Base-by-base conservation (phyloP, 306 rosid species). In the Prunus davidiana region DNA sequence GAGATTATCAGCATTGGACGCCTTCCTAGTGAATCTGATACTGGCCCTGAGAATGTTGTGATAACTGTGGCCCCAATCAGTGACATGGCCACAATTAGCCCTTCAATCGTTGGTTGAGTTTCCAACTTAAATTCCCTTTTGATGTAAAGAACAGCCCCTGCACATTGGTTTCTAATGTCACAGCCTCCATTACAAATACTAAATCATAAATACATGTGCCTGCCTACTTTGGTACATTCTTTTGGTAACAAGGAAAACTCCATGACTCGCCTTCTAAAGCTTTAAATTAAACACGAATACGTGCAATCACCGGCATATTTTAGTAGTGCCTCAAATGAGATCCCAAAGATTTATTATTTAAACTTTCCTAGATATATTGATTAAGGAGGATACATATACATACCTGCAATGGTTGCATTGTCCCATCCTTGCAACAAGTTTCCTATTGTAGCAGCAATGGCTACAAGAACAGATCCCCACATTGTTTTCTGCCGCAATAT, bases 351-450 rank as follows among this genome's bases (percentile, higher is more conserved):
- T 20, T 56, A 11, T 56, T 56, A 20, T 56, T 56, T 56, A 56
- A 25, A 56, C 22, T 56, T 9, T 12, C 62, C 10, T 20, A 20
- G 43, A 38, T 38, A 38, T 7, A 38, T 7, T 38, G 43, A 38
- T 38, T 38, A 38, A 38, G 43, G 43, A 38, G 43, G 9, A 38
- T 47, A 3, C 52, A 13, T 47, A 12, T 11, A 47, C 9, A 1
- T 75, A 83, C 86, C 86, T 79, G 86, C 86, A 66, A 83, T 83
- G 38, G 84, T 83, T 25, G 86, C 86, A 71, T 79, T 83, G 69
- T 83, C 86, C 86, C 86, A 83, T 28, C 86, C 84, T 63, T 83
- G 86, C 70, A 83, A 66, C 61, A 83, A 38, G 64, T 83, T 83
- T 15, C 86, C 86, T 3, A 71, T 79, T 15, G 86, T 61, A n/a